phyloP scores from a whole-genome alignment of 257 asterid species.

The Gardenia jasminoides region DNA sequence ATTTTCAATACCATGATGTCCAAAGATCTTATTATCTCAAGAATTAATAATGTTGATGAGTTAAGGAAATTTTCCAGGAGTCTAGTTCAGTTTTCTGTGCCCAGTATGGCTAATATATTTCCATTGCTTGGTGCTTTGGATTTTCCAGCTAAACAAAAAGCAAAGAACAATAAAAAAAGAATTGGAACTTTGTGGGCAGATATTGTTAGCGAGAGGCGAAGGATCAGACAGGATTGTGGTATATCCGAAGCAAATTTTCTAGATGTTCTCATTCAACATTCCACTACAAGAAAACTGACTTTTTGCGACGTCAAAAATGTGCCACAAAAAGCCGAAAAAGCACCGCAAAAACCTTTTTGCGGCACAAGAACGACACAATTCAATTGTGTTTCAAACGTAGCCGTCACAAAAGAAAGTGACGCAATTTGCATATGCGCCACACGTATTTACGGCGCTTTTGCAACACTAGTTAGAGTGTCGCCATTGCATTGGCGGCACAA shows the following conservation, averaged over 20 bases:
- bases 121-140: neutral
- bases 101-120: slow-evolving; percentile 5
- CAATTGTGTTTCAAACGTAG: too few species aligned
- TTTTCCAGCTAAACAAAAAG: neutral
- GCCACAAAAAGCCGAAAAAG: too few species aligned
- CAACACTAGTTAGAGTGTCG: too few species aligned
- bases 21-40: neutral
- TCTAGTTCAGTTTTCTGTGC: slow-evolving; percentile 2
- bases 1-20: slow-evolving; percentile 3
- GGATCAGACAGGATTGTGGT: neutral
- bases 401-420: too few species aligned
- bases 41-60: neutral
- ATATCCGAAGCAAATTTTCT: neutral
- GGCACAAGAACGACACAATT: too few species aligned
- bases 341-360: too few species aligned
- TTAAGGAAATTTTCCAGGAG: neutral
- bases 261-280: neutral
- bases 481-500: too few species aligned
- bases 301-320: too few species aligned
- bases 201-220: neutral
- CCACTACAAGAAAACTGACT: too few species aligned
- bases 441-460: too few species aligned
- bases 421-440: too few species aligned
- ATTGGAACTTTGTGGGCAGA: slow-evolving; percentile 1
- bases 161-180: neutral